Evolutionary conservation across 768 basidiomycete genomes (phyloP).

Genomic region (Mycena amicta): DNA sequence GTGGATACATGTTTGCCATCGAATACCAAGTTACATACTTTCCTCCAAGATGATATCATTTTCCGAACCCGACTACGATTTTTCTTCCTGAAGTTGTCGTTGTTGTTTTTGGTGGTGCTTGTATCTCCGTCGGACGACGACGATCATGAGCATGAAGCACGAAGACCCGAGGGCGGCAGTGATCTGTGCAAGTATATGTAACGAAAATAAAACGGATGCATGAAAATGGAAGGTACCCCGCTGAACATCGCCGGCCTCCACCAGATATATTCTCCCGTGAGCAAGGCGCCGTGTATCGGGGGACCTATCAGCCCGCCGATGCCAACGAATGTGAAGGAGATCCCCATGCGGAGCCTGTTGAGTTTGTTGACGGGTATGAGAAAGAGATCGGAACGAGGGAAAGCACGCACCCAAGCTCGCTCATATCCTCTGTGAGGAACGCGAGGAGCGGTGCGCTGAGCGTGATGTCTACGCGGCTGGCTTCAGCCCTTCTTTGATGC

Average conservation of each 20-base stretch:
- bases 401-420: slow-evolving; percentile 40
- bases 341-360: slow-evolving; percentile 31
- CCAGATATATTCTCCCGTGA: slow-evolving; percentile 43
- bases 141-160: too few species aligned
- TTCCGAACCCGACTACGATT: too few species aligned
- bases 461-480: slow-evolving; percentile 31
- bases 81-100: too few species aligned
- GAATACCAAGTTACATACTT: too few species aligned
- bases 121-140: too few species aligned
- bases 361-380: background rate
- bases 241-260: slow-evolving; percentile 43
- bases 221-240: slow-evolving; percentile 21
- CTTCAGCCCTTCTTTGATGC: background rate
- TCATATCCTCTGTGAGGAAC: slow-evolving; percentile 31
- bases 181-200: too few species aligned
- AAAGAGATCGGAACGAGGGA: too few species aligned
- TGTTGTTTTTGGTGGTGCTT: too few species aligned
- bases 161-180: too few species aligned
- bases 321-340: slow-evolving; percentile 18
- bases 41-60: too few species aligned
- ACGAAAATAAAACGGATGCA: background rate
- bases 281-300: slow-evolving; percentile 40
- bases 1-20: too few species aligned
- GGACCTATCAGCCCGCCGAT: slow-evolving; percentile 27
- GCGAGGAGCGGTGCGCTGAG: slow-evolving; percentile 33